A percentile compares a stretch with the other conserved stretches of the same genome.
These are phyloP conservation scores for Tulasnella sp. DNA, from an alignment of 768 basidiomycete genomes.

Conservation along the genomic window DNA sequence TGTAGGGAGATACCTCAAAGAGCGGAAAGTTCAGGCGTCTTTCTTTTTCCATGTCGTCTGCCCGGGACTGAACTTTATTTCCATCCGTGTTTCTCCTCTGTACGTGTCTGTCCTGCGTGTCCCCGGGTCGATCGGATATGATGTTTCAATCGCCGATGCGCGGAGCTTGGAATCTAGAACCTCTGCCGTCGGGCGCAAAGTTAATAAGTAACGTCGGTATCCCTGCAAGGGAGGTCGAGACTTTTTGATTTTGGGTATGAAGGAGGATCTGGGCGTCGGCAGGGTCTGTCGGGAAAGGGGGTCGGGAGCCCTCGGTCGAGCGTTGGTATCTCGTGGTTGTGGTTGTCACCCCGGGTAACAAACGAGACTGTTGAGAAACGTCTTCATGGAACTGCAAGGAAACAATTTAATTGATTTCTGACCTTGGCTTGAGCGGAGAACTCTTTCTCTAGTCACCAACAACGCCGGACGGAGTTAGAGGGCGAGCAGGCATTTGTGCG, in stretches of 20 bases:
- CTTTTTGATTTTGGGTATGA: neutral
- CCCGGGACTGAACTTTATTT: neutral
- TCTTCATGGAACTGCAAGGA: neutral
- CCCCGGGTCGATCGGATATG: neutral
- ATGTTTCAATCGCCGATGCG: neutral
- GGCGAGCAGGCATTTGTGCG: neutral
- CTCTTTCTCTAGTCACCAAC: neutral
- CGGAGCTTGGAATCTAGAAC: conserved; percentile 4
- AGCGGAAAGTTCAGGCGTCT: conserved; percentile 11
- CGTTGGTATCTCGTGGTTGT: neutral
- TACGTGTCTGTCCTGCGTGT: neutral
- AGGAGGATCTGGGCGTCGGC: neutral
- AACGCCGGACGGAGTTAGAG: neutral
- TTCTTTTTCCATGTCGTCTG: neutral
- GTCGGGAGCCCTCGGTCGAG: neutral
- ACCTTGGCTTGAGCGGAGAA: neutral
- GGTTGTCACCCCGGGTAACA: neutral
- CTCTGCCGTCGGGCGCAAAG: neutral
- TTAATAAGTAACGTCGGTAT: neutral
- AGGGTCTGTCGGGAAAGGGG: neutral
- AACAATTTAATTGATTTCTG: neutral
- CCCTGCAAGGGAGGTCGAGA: neutral
- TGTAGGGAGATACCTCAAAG: neutral
- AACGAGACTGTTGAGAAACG: too few relatives aligned
- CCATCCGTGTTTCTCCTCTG: neutral